Evolutionary conservation across 768 basidiomycete species (phyloP).

Genomic region (Podaxis sp.): DNA sequence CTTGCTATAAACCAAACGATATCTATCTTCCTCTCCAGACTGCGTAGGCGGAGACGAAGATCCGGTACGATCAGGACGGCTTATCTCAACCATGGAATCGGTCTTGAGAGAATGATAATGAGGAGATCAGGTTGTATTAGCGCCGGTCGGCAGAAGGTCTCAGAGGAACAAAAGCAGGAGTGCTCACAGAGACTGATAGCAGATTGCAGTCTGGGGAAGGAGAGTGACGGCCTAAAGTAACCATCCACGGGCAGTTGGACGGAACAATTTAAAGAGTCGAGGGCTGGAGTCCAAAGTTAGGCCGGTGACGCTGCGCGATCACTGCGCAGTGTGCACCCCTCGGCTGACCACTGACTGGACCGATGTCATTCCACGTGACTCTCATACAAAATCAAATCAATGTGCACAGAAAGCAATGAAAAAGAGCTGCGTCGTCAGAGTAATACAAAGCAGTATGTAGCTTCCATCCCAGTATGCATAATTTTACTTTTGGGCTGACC

Average conservation of each 20-base stretch:
- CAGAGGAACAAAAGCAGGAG: background rate
- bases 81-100: conserved; percentile 79
- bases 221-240: conserved; percentile 16
- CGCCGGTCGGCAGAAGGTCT: background rate
- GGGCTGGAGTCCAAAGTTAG: background rate
- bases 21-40: conserved; percentile 55
- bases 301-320: conserved; percentile 2
- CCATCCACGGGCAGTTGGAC: background rate
- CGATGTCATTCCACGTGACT: conserved; percentile 15
- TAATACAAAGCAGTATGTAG: conserved; percentile 14
- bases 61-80: conserved; percentile 36
- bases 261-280: no score
- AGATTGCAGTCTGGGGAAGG: conserved; percentile 25
- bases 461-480: conserved; percentile 12
- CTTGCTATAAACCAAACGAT: conserved; percentile 83
- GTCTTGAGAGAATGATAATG: conserved; percentile 29
- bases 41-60: conserved; percentile 17
- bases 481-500: conserved; percentile 90
- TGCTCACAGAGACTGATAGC: conserved; percentile 32
- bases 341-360: background rate
- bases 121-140: background rate
- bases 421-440: conserved; percentile 2
- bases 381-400: background rate
- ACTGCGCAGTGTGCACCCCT: background rate
- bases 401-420: background rate